These are phyloP conservation scores for Solanum gracilifrons DNA, from an alignment of 257 asterid genomes.

Conservation along the genomic window DNA sequence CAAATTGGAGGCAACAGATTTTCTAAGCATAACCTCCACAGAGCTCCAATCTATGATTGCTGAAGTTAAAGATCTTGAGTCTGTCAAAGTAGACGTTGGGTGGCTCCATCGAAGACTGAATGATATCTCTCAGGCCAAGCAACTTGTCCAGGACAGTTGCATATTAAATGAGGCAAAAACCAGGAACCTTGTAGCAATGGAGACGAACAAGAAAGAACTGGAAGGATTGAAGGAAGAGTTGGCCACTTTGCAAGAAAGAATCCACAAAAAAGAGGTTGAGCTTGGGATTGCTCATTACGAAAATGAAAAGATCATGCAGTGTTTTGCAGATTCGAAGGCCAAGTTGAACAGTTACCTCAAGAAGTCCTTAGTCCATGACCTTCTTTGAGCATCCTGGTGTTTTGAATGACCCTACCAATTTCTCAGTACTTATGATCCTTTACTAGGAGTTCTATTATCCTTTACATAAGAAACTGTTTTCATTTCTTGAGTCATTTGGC, in stretches of 20 bases:
- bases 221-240: neutral
- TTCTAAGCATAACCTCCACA: neutral
- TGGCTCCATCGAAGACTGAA: conserved; percentile 1
- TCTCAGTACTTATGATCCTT: neutral
- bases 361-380: neutral
- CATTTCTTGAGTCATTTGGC: neutral
- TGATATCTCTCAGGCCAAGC: neutral
- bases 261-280: neutral
- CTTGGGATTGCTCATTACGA: neutral
- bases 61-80: neutral
- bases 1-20: neutral
- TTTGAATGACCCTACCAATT: neutral
- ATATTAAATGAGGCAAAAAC: neutral
- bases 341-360: neutral
- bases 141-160: neutral
- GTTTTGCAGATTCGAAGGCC: neutral
- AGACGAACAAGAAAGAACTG: neutral
- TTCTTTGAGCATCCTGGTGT: neutral
- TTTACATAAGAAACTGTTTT: neutral
- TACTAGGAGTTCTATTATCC: neutral
- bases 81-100: conserved; percentile 1
- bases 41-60: neutral
- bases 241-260: neutral
- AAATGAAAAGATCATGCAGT: neutral
- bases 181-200: neutral